Evolutionary conservation across 2,329 filamentous ascomycete genomes (phyloP).

Genomic region (Cordyceps fumosorosea): DNA sequence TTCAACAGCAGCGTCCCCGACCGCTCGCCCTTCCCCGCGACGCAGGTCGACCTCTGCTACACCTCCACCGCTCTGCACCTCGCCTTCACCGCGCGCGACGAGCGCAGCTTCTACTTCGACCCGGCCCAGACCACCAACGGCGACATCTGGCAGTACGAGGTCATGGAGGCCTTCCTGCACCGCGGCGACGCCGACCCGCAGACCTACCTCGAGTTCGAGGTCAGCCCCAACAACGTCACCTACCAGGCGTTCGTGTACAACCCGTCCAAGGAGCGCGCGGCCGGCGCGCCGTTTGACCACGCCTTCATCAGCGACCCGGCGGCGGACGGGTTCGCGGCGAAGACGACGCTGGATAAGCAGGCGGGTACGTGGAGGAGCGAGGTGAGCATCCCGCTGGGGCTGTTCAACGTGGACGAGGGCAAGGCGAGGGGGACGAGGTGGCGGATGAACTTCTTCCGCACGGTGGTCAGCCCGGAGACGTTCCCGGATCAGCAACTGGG

Average conservation of each 20-base stretch:
- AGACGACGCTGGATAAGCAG: constrained; percentile 31
- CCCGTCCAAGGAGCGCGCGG: constrained; percentile 37
- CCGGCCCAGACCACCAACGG: constrained; percentile 36
- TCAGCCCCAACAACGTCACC: constrained; percentile 44
- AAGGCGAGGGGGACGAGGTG: constrained; percentile 37
- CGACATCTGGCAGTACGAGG: constrained; percentile 42
- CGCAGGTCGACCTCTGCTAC: constrained; percentile 42
- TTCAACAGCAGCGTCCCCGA: constrained; percentile 38
- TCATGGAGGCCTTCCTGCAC: constrained; percentile 45
- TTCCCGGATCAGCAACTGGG: constrained; percentile 39
- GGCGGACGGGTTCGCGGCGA: constrained; percentile 34
- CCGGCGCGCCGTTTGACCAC: constrained; percentile 36
- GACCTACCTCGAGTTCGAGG: constrained; percentile 45
- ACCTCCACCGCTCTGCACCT: constrained; percentile 32
- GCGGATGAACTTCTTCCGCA: constrained; percentile 49
- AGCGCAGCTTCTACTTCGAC: constrained; percentile 42
- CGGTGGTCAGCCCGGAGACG: constrained; percentile 33
- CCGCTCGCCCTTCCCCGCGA: constrained; percentile 33
- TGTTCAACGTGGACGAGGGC: constrained; percentile 42
- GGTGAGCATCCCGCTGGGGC: constrained; percentile 36
- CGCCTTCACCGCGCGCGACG: constrained; percentile 38
- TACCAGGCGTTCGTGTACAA: constrained; percentile 47
- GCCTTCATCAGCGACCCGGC: constrained; percentile 34
- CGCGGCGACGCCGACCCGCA: constrained; percentile 38
- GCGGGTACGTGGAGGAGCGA: constrained; percentile 34